A percentile compares a stretch with the other conserved stretches of the same genome.
phyloP scores from a whole-genome alignment of 345 rosid genomes.

The Salix exigua region DNA sequence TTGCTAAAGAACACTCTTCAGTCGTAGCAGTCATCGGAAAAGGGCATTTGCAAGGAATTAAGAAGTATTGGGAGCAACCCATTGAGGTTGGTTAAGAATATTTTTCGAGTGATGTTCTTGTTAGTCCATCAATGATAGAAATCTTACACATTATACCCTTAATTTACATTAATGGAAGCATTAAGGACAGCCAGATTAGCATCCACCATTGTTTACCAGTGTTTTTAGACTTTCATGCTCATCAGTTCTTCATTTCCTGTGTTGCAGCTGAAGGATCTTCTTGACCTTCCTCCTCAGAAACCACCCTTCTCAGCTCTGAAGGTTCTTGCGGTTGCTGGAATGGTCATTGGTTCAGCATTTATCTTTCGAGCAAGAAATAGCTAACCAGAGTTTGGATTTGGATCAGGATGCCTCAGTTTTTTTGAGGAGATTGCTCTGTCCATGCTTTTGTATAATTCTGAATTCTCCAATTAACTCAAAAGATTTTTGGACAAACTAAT shows the following conservation, averaged over 20 bases:
- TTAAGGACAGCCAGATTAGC: background rate
- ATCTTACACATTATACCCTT: background rate
- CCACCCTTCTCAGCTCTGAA: constrained; percentile 39
- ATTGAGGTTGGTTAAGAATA: constrained; percentile 43
- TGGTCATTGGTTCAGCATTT: constrained; percentile 62
- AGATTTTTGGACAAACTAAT: background rate
- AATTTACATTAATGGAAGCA: background rate
- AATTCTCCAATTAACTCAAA: too few species aligned
- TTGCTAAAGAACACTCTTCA: constrained; percentile 65
- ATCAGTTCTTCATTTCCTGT: background rate
- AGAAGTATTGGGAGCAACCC: constrained; percentile 83
- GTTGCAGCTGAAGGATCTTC: constrained; percentile 57
- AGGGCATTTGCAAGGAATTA: constrained; percentile 89
- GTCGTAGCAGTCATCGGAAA: constrained; percentile 94
- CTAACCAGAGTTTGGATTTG: background rate
- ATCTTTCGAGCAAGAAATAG: constrained; percentile 52
- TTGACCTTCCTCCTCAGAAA: constrained; percentile 57
- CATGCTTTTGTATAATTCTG: background rate
- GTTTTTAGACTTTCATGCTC: background rate
- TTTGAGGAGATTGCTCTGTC: background rate
- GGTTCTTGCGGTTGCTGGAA: constrained; percentile 59
- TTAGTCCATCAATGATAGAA: background rate
- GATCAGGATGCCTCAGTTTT: background rate
- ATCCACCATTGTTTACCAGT: background rate
- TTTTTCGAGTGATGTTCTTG: background rate